A percentile compares a stretch with the other conserved stretches of the same genome.
These are phyloP conservation scores for Cylindrotheca closterium DNA, from an alignment of 108 stramenopile species.

Conservation along the genomic window DNA sequence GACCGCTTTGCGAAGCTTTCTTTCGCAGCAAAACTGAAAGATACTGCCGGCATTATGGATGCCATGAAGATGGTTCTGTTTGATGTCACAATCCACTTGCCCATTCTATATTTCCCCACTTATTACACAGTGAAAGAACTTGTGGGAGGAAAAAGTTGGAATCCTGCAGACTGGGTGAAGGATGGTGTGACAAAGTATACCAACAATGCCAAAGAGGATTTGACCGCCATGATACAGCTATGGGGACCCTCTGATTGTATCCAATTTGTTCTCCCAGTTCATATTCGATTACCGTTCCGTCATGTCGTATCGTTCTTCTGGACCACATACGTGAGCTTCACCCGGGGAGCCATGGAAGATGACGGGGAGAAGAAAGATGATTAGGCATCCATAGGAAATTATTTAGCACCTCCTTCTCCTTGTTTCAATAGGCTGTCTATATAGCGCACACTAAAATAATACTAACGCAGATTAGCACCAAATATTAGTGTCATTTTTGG, in stretches of 20 bases:
- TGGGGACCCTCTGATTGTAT: conserved; percentile 92
- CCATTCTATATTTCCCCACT: conserved; percentile 89
- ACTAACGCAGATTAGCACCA: background rate
- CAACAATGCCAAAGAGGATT: conserved; percentile 79
- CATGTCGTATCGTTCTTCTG: conserved; percentile 92
- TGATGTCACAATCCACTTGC: conserved; percentile 85
- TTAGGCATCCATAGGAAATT: background rate
- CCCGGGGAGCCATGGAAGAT: conserved; percentile 66
- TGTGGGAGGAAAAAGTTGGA: conserved; percentile 74
- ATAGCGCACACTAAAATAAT: too few species aligned
- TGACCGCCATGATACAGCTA: conserved; percentile 78
- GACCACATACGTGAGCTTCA: conserved; percentile 91
- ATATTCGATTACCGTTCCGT: conserved; percentile 87
- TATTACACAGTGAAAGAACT: conserved; percentile 91
- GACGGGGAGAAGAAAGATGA: background rate
- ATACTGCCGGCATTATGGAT: conserved; percentile 78
- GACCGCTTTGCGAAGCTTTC: conserved; percentile 69
- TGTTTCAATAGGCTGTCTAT: too few species aligned
- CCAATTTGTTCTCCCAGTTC: conserved; percentile 86
- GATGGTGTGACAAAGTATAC: conserved; percentile 78
- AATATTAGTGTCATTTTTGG: background rate
- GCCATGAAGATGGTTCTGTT: conserved; percentile 90
- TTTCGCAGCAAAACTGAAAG: conserved; percentile 72
- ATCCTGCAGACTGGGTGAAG: conserved; percentile 82
- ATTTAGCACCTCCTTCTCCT: background rate